These are phyloP conservation scores for Euphorbia corollata DNA, from an alignment of 441 rosid species.

Conservation along the genomic window DNA sequence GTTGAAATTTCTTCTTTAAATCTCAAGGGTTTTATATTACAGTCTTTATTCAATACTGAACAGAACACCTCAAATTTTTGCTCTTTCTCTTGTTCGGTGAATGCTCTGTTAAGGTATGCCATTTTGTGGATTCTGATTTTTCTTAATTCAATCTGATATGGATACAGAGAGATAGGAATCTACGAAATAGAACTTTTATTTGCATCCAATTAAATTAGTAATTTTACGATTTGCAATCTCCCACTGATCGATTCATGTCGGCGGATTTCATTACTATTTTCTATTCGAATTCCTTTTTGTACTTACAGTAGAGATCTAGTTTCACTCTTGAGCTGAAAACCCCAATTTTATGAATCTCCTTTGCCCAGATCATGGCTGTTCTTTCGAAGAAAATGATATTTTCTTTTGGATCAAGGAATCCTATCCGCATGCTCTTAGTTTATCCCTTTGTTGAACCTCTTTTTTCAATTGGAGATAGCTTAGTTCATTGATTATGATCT, in stretches of 20 bases:
- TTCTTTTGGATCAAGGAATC: not conserved
- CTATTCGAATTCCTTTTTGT: not conserved
- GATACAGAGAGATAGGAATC: not conserved
- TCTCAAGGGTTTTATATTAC: not conserved
- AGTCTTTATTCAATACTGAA: too few relatives aligned
- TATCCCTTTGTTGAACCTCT: not conserved
- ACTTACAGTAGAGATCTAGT: not conserved
- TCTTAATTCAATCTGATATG: not conserved
- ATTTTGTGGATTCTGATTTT: conserved; percentile 6
- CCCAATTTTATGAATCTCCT: not conserved
- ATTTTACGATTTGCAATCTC: not conserved
- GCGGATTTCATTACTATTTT: too few relatives aligned
- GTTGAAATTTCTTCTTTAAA: not conserved
- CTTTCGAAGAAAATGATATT: not conserved
- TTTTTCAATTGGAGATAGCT: not conserved
- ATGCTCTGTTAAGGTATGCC: not conserved
- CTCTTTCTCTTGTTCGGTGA: not conserved
- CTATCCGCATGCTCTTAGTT: not conserved
- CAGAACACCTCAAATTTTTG: too few relatives aligned
- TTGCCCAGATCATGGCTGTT: not conserved
- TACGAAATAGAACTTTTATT: not conserved
- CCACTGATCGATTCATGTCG: not conserved
- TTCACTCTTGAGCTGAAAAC: not conserved
- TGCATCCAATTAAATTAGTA: not conserved
- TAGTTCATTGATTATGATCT: conserved; percentile 3